Evolutionary conservation across 768 basidiomycete species (phyloP).

Genomic region (Cystofilobasidium ferigula): DNA sequence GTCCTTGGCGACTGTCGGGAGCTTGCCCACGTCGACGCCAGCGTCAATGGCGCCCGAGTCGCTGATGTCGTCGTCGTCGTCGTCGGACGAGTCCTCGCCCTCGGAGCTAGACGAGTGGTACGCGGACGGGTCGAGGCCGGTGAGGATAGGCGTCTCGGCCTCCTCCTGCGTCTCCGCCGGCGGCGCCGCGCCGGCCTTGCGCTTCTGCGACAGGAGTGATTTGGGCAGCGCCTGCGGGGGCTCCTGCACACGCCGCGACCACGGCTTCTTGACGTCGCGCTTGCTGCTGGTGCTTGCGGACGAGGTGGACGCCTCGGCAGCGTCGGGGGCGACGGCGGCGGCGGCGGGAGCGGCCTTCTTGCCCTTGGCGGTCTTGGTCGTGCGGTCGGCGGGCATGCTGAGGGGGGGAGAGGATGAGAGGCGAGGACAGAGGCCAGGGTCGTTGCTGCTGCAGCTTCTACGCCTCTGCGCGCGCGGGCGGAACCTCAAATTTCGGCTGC

Average conservation of each 20-base stretch:
- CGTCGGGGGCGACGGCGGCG: not conserved
- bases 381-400: conserved; percentile 16
- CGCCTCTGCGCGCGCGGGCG: too few relatives aligned
- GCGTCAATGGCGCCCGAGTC: conserved; percentile 26
- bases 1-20: conserved; percentile 82
- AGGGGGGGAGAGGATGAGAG: not conserved
- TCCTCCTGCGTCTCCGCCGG: not conserved
- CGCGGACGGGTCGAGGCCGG: conserved; percentile 7
- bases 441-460: too few relatives aligned
- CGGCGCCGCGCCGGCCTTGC: not conserved
- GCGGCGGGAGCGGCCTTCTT: not conserved
- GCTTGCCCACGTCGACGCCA: conserved; percentile 52
- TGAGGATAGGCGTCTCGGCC: not conserved
- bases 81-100: conserved; percentile 21
- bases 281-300: not conserved
- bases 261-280: conserved; percentile 13
- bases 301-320: not conserved
- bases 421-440: not conserved
- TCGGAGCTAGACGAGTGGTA: conserved; percentile 26
- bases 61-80: conserved; percentile 19
- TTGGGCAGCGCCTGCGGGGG: conserved; percentile 20
- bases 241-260: conserved; percentile 22
- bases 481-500: too few relatives aligned
- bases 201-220: conserved; percentile 17
- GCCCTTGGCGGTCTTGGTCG: conserved; percentile 2